These are phyloP conservation scores for Diplodia corticola DNA, from an alignment of 2,329 filamentous ascomycete species.

Conservation along the genomic window DNA sequence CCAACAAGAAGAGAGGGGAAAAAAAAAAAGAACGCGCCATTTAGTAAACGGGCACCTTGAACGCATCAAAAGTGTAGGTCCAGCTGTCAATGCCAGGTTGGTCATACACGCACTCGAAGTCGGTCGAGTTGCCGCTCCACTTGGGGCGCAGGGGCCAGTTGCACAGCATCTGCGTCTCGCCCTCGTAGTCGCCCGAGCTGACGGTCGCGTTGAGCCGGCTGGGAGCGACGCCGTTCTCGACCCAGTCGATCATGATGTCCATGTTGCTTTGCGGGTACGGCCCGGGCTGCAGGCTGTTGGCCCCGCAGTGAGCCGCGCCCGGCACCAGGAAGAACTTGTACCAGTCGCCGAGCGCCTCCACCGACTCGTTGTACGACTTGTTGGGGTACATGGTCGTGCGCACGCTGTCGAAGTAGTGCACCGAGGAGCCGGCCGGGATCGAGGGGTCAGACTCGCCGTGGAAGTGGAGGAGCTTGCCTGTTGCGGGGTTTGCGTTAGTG, in stretches of 20 bases:
- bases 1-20: neutral
- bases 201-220: slow-evolving; percentile 43
- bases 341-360: slow-evolving; percentile 50
- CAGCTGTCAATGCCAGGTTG: slow-evolving; percentile 14
- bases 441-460: slow-evolving; percentile 57
- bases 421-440: slow-evolving; percentile 55
- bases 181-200: slow-evolving; percentile 32
- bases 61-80: slow-evolving; percentile 18
- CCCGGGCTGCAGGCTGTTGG: slow-evolving; percentile 25
- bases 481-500: neutral
- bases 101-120: slow-evolving; percentile 19
- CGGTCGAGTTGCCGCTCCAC: slow-evolving; percentile 5
- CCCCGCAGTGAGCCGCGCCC: slow-evolving; percentile 23
- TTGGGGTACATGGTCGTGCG: slow-evolving; percentile 50
- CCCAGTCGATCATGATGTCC: slow-evolving; percentile 25
- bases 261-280: slow-evolving; percentile 24
- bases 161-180: slow-evolving; percentile 43
- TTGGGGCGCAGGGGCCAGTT: slow-evolving; percentile 42
- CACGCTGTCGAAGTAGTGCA: slow-evolving; percentile 59
- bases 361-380: slow-evolving; percentile 7
- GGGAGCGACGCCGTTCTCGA: slow-evolving; percentile 33
- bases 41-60: slow-evolving; percentile 23
- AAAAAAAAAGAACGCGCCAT: no score
- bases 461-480: slow-evolving; percentile 56
- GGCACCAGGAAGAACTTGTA: slow-evolving; percentile 52